These are phyloP conservation scores for Pichia sp. DNA, from an alignment of 1,139 yeast species.

Conservation along the genomic window DNA sequence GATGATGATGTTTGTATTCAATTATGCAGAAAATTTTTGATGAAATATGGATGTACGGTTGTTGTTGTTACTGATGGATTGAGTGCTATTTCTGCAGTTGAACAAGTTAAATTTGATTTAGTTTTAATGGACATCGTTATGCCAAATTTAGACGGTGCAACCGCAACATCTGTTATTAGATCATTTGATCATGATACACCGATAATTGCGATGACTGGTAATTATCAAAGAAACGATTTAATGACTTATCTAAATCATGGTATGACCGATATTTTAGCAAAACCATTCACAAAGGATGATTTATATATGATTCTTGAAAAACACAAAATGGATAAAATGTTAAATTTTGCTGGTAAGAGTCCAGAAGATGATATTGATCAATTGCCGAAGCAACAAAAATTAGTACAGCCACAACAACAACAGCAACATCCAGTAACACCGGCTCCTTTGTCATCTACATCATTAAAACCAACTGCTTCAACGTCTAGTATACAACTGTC, in stretches of 20 bases:
- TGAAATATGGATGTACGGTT: slow-evolving; percentile 86
- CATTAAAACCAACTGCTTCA: background rate
- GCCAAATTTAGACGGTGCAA: slow-evolving; percentile 93
- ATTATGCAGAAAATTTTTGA: slow-evolving; percentile 68
- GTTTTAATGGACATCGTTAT: slow-evolving; percentile 91
- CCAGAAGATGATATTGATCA: slow-evolving; percentile 11
- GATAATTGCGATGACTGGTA: slow-evolving; percentile 91
- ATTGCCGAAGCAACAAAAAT: too few relatives aligned
- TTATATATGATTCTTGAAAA: slow-evolving; percentile 68
- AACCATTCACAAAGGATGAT: slow-evolving; percentile 86
- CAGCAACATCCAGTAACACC: too few relatives aligned
- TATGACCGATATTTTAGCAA: slow-evolving; percentile 85
- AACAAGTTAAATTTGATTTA: slow-evolving; percentile 68
- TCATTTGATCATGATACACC: slow-evolving; percentile 81
- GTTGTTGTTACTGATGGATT: slow-evolving; percentile 91
- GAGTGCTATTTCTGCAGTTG: slow-evolving; percentile 78
- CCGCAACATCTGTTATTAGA: slow-evolving; percentile 82
- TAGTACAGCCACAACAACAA: background rate
- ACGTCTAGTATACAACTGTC: too few relatives aligned
- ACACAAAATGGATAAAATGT: slow-evolving; percentile 36
- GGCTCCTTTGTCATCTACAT: too few relatives aligned
- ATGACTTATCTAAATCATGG: slow-evolving; percentile 82
- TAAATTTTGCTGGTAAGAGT: slow-evolving; percentile 10
- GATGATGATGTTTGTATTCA: slow-evolving; percentile 83
- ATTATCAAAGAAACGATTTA: slow-evolving; percentile 72